Conservation (phyloP, 305 asterid species). For the Fraxinus paxiana region DNA sequence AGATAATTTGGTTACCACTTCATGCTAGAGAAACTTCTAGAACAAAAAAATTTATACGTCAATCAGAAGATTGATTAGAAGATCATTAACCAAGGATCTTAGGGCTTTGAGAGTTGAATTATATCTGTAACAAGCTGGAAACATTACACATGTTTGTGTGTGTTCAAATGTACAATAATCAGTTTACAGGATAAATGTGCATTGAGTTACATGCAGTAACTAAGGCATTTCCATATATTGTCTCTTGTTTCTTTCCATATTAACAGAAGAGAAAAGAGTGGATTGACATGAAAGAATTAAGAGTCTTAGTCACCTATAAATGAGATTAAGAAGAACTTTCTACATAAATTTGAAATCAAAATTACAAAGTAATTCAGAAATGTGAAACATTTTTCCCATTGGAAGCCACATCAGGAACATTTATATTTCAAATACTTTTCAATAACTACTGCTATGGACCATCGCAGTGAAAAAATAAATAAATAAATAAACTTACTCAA, state of each 20-base stretch:
- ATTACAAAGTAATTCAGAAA: neutral
- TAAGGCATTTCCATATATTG: neutral
- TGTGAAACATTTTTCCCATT: neutral
- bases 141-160: neutral
- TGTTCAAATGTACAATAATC: neutral
- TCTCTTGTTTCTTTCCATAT: neutral
- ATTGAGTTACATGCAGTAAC: neutral
- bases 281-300: neutral
- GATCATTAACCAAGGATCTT: neutral
- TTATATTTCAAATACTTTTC: neutral
- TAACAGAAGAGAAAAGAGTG: neutral
- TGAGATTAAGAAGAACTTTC: neutral
- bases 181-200: neutral
- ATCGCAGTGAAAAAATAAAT: neutral
- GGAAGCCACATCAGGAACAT: neutral
- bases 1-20: conserved; percentile 10
- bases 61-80: neutral
- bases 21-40: conserved; percentile 4
- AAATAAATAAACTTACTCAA: neutral
- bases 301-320: neutral
- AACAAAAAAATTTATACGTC: conserved; percentile 1
- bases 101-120: neutral
- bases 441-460: neutral
- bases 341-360: neutral
- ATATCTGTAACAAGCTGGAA: neutral